A percentile compares a stretch with the other conserved stretches of the same genome.
Evolutionary conservation across 257 asterid species (phyloP).

Genomic region (Forsythia viridissima): DNA sequence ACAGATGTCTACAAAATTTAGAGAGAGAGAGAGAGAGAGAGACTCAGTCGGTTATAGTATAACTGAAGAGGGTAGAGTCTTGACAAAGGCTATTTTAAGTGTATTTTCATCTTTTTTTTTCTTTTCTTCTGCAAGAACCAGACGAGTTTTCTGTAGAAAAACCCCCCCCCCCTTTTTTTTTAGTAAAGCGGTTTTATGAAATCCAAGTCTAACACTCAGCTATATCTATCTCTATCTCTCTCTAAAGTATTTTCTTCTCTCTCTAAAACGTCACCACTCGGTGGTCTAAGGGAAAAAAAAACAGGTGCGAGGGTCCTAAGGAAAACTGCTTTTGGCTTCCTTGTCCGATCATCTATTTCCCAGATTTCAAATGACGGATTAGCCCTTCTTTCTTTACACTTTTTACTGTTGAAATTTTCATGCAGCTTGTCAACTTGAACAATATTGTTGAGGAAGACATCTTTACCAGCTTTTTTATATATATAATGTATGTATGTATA

Average conservation of each 20-base stretch:
- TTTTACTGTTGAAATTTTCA: not conserved
- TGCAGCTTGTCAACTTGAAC: not conserved
- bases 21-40: constrained; percentile 34
- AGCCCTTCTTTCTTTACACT: not conserved
- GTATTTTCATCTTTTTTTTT: not conserved
- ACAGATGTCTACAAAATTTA: constrained; percentile 7
- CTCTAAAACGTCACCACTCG: not conserved
- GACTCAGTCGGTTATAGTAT: constrained; percentile 45
- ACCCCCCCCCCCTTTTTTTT: not conserved
- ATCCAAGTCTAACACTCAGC: not conserved
- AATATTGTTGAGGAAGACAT: not conserved
- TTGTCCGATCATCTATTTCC: not conserved
- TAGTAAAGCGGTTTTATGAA: not conserved
- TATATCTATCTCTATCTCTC: not conserved
- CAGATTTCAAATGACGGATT: not conserved
- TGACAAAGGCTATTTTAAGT: not conserved
- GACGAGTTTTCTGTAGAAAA: not conserved
- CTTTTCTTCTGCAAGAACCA: not conserved
- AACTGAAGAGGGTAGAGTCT: not conserved
- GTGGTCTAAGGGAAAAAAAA: not conserved
- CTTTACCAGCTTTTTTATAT: not conserved
- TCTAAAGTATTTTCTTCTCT: not conserved
- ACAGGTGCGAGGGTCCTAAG: not conserved
- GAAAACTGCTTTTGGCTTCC: not conserved
- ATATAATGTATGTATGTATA: not conserved